Conservation (phyloP, 1,284 basidiomycete genomes). For the Boletus mariae region DNA sequence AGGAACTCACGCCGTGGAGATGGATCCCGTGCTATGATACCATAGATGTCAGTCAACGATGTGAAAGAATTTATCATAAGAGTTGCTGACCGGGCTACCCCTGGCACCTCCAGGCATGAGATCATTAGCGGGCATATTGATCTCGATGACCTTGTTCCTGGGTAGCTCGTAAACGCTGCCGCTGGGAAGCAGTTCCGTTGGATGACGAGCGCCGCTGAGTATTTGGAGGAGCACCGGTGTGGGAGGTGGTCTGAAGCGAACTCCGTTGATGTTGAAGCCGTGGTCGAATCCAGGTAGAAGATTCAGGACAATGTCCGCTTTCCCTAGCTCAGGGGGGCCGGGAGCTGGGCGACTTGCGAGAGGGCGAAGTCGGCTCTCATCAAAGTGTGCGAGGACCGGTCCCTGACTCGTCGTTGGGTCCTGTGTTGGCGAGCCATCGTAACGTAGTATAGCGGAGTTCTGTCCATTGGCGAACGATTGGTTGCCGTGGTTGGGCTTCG, state of each 20-base stretch:
- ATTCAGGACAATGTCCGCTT: slow-evolving; percentile 35
- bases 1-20: slow-evolving; percentile 31
- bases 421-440: slow-evolving; percentile 34
- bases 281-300: slow-evolving; percentile 24
- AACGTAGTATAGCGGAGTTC: slow-evolving; percentile 46
- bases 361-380: slow-evolving; percentile 33
- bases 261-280: slow-evolving; percentile 36
- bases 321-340: slow-evolving; percentile 32
- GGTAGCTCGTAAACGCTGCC: slow-evolving; percentile 46
- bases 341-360: slow-evolving; percentile 28
- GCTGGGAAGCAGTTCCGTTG: slow-evolving; percentile 42
- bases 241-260: slow-evolving; percentile 36
- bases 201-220: slow-evolving; percentile 42
- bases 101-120: slow-evolving; percentile 25
- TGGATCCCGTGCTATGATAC: slow-evolving; percentile 33
- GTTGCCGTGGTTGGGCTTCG: slow-evolving; percentile 22
- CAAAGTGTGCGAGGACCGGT: slow-evolving; percentile 20
- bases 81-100: slow-evolving; percentile 36
- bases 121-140: slow-evolving; percentile 35
- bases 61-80: not conserved
- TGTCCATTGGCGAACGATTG: slow-evolving; percentile 29
- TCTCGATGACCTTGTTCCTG: slow-evolving; percentile 44
- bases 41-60: not conserved
- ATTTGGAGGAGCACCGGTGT: slow-evolving; percentile 51
- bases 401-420: slow-evolving; percentile 33